Conservation (phyloP, 1,284 basidiomycete genomes). For the Golubevia pallescens region DNA sequence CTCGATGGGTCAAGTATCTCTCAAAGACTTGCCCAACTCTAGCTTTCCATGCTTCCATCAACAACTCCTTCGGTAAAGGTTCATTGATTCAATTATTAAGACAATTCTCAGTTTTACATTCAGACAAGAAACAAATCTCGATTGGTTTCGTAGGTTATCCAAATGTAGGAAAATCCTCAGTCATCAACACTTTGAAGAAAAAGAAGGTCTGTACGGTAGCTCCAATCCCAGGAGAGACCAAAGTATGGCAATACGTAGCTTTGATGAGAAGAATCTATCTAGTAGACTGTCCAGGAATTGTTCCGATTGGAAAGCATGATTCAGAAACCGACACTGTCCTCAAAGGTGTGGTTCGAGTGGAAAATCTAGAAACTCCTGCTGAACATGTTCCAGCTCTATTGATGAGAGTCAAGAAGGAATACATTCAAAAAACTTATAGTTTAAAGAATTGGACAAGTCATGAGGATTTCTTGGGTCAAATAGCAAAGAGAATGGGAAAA, state of each 20-base stretch:
- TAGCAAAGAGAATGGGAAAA: constrained; percentile 90
- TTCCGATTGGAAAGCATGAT: constrained; percentile 57
- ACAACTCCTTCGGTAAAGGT: constrained; percentile 64
- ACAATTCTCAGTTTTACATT: constrained; percentile 59
- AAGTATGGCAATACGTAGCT: constrained; percentile 64
- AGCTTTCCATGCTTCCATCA: constrained; percentile 61
- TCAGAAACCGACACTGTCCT: constrained; percentile 62
- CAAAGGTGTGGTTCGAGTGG: constrained; percentile 61
- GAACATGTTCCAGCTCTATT: constrained; percentile 91
- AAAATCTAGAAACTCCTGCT: constrained; percentile 73
- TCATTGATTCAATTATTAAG: constrained; percentile 59
- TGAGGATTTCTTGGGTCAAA: constrained; percentile 80
- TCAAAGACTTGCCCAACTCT: constrained; percentile 73
- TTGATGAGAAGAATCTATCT: constrained; percentile 63
- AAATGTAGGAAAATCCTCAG: constrained; percentile 58
- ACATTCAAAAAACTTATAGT: constrained; percentile 86
- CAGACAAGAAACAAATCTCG: constrained; percentile 64
- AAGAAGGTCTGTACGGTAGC: constrained; percentile 65
- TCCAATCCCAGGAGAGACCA: constrained; percentile 63
- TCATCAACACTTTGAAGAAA: constrained; percentile 64
- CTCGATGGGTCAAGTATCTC: constrained; percentile 94
- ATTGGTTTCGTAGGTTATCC: constrained; percentile 63
- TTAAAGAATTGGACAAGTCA: constrained; percentile 67
- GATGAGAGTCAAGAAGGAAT: constrained; percentile 86
- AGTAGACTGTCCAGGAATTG: constrained; percentile 63